Conservation (phyloP, 176 grass and related monocot species). For the Sorghum bicolor region DNA sequence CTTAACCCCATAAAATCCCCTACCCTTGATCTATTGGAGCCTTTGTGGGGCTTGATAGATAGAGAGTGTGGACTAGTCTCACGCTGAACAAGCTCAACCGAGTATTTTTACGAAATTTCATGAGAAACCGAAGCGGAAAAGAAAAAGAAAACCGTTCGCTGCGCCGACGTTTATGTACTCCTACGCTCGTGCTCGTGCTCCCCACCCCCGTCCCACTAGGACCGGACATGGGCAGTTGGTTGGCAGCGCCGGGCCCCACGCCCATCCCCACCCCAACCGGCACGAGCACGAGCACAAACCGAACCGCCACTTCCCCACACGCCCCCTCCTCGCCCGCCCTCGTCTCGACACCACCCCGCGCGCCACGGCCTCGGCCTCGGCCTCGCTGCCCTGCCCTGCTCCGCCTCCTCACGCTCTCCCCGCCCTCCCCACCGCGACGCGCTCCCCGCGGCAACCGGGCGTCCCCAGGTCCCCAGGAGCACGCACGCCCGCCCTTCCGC, state of each 20-base stretch:
- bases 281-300: too few relatives aligned
- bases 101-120: too few relatives aligned
- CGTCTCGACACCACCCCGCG: neutral
- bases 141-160: too few relatives aligned
- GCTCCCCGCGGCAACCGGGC: slow-evolving; percentile 40
- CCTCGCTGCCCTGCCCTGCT: neutral
- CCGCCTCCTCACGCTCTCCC: neutral
- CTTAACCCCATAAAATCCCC: too few relatives aligned
- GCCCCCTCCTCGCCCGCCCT: neutral
- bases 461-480: slow-evolving; percentile 18
- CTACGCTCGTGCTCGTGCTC: neutral
- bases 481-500: neutral
- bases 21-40: too few relatives aligned
- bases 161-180: neutral
- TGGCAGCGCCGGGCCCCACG: neutral
- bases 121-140: too few relatives aligned
- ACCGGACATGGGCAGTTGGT: neutral
- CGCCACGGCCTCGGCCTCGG: slow-evolving; percentile 16
- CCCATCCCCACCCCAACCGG: neutral
- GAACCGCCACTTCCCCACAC: slow-evolving; percentile 20
- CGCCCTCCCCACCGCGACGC: neutral
- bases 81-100: too few relatives aligned
- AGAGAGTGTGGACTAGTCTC: too few relatives aligned
- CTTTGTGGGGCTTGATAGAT: too few relatives aligned
- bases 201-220: neutral